Conservation (phyloP, 2,329 filamentous ascomycete species). For the Clonostachys rosea region DNA sequence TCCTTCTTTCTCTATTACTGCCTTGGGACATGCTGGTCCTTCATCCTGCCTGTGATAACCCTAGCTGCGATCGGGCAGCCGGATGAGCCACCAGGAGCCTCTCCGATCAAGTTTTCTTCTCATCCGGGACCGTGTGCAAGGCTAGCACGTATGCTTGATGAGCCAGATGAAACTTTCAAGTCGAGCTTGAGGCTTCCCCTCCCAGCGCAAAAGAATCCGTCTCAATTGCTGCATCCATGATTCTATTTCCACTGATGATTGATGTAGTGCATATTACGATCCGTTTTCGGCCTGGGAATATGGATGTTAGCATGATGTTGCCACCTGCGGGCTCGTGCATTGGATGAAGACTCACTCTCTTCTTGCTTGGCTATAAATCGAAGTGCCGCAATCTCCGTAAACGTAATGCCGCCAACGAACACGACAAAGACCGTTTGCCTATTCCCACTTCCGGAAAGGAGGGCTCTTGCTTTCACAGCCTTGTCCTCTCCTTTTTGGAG, state of each 20-base stretch:
- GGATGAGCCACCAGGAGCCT: too few species aligned
- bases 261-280: slow-evolving; percentile 92
- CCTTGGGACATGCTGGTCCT: too few species aligned
- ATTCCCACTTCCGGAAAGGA: slow-evolving; percentile 72
- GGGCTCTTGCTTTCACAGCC: slow-evolving; percentile 78
- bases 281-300: slow-evolving; percentile 62
- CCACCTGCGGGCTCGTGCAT: neutral
- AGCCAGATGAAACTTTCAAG: too few species aligned
- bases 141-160: too few species aligned
- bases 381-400: slow-evolving; percentile 91
- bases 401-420: slow-evolving; percentile 94
- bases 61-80: too few species aligned
- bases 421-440: slow-evolving; percentile 93
- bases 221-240: slow-evolving; percentile 84
- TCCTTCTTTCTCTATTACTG: too few species aligned
- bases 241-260: slow-evolving; percentile 81
- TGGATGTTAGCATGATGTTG: neutral
- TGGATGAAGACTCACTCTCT: slow-evolving; percentile 46
- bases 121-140: too few species aligned
- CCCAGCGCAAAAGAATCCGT: slow-evolving; percentile 54
- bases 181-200: slow-evolving; percentile 8
- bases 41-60: too few species aligned
- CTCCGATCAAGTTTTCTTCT: too few species aligned
- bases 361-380: slow-evolving; percentile 85
- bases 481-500: slow-evolving; percentile 91